These are phyloP conservation scores for Clitoria ternatea DNA, from an alignment of 306 rosid species.

Conservation along the genomic window DNA sequence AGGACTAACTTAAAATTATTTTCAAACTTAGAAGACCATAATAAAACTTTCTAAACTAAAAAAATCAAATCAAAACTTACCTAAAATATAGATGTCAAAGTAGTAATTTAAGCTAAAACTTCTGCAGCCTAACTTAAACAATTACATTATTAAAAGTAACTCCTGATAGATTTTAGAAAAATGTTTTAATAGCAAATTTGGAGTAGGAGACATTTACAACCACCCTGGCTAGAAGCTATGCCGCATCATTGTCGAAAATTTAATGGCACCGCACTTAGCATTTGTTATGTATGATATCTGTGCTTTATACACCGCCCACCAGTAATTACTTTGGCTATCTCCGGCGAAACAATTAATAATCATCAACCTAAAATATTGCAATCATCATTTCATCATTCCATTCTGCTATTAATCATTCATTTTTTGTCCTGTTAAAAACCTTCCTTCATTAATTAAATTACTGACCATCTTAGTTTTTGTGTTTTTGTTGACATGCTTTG, in stretches of 20 bases:
- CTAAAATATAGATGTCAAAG: too few relatives aligned
- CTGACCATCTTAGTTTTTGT: too few relatives aligned
- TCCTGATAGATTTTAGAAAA: too few relatives aligned
- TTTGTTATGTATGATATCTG: background rate
- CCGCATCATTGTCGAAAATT: background rate
- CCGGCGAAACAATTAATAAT: background rate
- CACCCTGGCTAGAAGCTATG: conserved; percentile 20
- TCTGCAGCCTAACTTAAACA: too few relatives aligned
- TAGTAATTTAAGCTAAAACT: too few relatives aligned
- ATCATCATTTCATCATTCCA: conserved; percentile 19
- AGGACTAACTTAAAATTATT: too few relatives aligned
- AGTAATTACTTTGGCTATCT: conserved; percentile 7
- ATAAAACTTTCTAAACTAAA: too few relatives aligned
- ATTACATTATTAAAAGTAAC: too few relatives aligned
- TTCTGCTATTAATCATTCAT: background rate
- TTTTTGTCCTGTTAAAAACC: background rate
- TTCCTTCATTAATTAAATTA: background rate
- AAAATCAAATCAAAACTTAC: too few relatives aligned
- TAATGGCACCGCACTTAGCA: conserved; percentile 4
- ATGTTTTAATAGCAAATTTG: background rate
- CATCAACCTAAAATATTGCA: background rate
- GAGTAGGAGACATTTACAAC: background rate
- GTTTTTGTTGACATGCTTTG: too few relatives aligned
- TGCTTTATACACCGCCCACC: background rate
- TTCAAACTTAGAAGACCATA: too few relatives aligned